Base-by-base conservation (phyloP, 495 filamentous ascomycete species). In the Aspergillus ellipticus region DNA sequence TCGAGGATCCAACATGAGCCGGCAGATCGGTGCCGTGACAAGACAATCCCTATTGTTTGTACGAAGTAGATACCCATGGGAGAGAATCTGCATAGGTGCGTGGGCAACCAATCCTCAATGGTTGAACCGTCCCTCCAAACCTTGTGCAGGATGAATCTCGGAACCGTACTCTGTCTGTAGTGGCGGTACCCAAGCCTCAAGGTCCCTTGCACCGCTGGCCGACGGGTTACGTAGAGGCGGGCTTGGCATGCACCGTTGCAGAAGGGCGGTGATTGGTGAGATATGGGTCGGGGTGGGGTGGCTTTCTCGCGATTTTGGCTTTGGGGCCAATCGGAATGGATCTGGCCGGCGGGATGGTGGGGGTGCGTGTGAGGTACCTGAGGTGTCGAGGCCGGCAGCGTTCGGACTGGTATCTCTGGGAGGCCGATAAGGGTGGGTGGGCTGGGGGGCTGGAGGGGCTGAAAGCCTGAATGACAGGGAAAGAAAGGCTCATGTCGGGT, bases 251-350 rank as follows among this genome's bases (percentile, higher is more conserved):
- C n/a, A n/a, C n/a, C n/a, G n/a, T n/a, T n/a, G n/a, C 10, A 1
- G 13, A 15, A 13, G 11, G 13, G 13, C 35, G 11, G 11, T 51
- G 22, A 59, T 59, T 59, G 57, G 57, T 5, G 21, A 17, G 29
- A 59, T 45, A 59, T 55, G 50, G 39, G 47, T 41, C 16, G 51
- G 15, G 43, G 26, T 13, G 51, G 42, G 43, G 46, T 39, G 45
- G 39, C 8, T 39, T 41, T 43, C 28, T 59, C 52, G 57, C 35
- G 46, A 59, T 55, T 46, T 16, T 15, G 26, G 19, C 28, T 31
- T 15, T 31, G 24, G 17, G 16, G 24, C 52, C 35, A 53, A 42
- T 42, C 5, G 28, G 45, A 6, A 2, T n/a, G 6, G 13, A 1
- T 13, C 20, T 47, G 6, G 22, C 13, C 5, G 28, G 24, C 24